Evolutionary conservation across 2,329 filamentous ascomycete genomes (phyloP), one percentile per base, ranked within the genome.

Genomic region (Exophiala alcalophila): DNA sequence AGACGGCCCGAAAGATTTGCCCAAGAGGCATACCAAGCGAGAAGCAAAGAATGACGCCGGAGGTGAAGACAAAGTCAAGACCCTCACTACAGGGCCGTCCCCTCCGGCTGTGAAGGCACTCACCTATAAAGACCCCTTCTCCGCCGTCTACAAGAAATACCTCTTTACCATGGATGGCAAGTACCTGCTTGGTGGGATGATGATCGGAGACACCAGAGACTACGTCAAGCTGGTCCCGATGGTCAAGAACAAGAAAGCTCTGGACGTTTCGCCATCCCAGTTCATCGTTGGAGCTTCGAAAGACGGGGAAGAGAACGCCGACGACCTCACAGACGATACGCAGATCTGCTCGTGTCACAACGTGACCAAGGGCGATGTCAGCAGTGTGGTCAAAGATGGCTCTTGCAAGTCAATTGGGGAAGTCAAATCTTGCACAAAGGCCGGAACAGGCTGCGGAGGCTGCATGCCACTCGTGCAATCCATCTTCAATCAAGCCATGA

Each of bases 301-400:
- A 54, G 80, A 80, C 0, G 84, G 82, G 2, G 87, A 86, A 8
- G 85, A 89, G 35, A 78, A 77, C 19, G 81, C 73, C 1, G 86
- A 86, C 54, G 87, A 94, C 57, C 74, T 94, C 21, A 77, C 83
- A 36, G 86, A 92, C 56, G 86, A 92, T 59, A 86, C 86, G 0
- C 90, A 95, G 61, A 84, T 95, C 49, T 95, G 89, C 65, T 92
- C 87, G 1, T 95, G 89, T 57, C 89, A 95, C 70, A 95, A 95
- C 61, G 89, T 95, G 28, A 83, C 80, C 16, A 95, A 95, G 62
- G 85, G 84, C 11, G 86, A 91, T 55, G 73, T 95, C 0, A 79
- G 83, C 30, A 76, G 76, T 4, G 71, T 71, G 2, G 78, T 91
- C 61, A 90, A 90, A 56, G 80, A 84, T 39, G 88, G 86, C 26